Evolutionary conservation across 176 grass and related monocot species (phyloP), one percentile per base, ranked within the genome.

Genomic region (Juncus effusus): DNA sequence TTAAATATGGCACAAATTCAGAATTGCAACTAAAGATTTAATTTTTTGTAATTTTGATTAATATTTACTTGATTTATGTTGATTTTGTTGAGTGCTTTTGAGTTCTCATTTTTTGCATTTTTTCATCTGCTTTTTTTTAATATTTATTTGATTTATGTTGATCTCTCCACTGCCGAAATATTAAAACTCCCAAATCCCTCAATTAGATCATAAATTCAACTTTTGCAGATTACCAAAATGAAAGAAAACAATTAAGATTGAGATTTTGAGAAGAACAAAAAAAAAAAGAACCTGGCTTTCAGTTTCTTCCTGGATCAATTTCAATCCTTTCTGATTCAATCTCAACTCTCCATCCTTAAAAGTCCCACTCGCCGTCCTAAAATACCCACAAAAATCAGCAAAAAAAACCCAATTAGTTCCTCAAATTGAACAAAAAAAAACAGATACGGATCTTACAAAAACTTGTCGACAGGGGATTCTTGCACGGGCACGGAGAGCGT

Each of bases 301-400:
- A 28, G 59, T 69, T 88, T 92, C 85, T 53, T 80, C 80, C 1
- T 81, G 87, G 63, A 82, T 86, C 77, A 92, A 67, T 70, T 59
- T 69, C 78, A 92, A 60, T 1, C 88, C 82, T 65, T 63, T 88
- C 77, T 97, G 88, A 78, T 92, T 97, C 42, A 91, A 64, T 7
- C 85, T 85, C 62, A 97, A 65, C 52, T 92, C 88, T 35, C 93
- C 93, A 61, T 97, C 93, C 69, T 85, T 85, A 70, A 97, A 97
- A 5, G 93, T 97, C 44, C 93, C 93, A 36, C 93, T 97, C 8
- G 93, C 88, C 7, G 88, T 97, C 88, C 93, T 97, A 66, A 75
- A 28, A 63, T 1, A 49, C 64, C 65, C 47, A 49, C 41, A 72
- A 7, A 16, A 60, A 58, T 36, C 13, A 68, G 54, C 13, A 49